Evolutionary conservation across 2,329 filamentous ascomycete genomes (phyloP).

Genomic region (Trichophyton verrucosum): DNA sequence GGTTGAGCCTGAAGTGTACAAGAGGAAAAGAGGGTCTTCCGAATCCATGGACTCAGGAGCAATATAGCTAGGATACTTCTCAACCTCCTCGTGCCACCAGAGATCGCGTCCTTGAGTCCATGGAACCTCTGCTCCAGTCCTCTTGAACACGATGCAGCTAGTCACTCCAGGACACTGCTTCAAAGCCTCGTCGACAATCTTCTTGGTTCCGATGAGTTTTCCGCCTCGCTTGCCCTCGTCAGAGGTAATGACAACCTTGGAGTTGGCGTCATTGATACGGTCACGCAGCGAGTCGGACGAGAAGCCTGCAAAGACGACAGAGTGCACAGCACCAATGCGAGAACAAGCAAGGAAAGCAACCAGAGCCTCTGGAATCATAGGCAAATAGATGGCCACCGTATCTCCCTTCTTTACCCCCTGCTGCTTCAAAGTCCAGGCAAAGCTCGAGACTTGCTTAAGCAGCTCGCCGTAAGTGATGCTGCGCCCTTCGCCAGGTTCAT

Average conservation of each 20-base stretch:
- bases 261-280: constrained; percentile 79
- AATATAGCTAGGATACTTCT: constrained; percentile 91
- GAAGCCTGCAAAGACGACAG: constrained; percentile 95
- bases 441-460: constrained; percentile 76
- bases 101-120: constrained; percentile 79
- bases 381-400: constrained; percentile 91
- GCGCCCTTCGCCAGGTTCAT: constrained; percentile 76
- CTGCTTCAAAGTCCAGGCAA: constrained; percentile 78
- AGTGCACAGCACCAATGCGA: constrained; percentile 91
- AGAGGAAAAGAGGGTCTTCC: constrained; percentile 91
- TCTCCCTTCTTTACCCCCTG: constrained; percentile 97
- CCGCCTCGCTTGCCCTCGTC: constrained; percentile 97
- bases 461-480: constrained; percentile 89
- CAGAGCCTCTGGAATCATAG: constrained; percentile 96
- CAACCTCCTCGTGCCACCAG: constrained; percentile 98
- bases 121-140: constrained; percentile 83
- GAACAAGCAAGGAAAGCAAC: constrained; percentile 82
- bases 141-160: constrained; percentile 83
- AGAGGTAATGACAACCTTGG: constrained; percentile 88
- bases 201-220: constrained; percentile 95
- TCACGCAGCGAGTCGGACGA: constrained; percentile 92
- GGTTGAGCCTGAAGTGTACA: constrained; percentile 96
- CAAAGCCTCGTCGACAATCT: constrained; percentile 94
- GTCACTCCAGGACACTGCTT: constrained; percentile 87
- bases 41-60: constrained; percentile 79